Conservation (phyloP, 306 rosid genomes). For the Cicer arietinum region DNA sequence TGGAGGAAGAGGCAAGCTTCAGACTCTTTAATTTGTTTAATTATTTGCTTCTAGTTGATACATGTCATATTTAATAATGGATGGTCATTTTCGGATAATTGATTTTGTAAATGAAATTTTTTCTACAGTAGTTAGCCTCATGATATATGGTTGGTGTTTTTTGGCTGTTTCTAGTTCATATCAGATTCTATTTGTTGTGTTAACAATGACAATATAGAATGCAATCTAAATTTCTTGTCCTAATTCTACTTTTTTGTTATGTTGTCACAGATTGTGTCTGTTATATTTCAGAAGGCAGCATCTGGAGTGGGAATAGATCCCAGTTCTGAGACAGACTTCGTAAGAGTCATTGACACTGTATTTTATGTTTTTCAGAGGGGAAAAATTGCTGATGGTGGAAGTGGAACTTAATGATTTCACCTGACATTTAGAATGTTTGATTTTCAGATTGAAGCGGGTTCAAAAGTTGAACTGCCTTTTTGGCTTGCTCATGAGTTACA, state of each 20-base stretch:
- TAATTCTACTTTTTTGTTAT: conserved; percentile 30
- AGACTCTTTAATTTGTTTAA: background rate
- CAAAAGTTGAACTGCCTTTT: conserved; percentile 89
- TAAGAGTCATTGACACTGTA: conserved; percentile 51
- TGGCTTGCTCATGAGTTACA: conserved; percentile 95
- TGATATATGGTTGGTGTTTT: conserved; percentile 12
- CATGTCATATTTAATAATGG: conserved; percentile 27
- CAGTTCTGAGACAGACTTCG: conserved; percentile 73
- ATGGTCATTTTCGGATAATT: background rate
- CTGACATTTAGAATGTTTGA: conserved; percentile 45
- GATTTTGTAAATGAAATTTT: background rate
- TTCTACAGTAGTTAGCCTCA: conserved; percentile 9
- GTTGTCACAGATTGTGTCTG: conserved; percentile 64
- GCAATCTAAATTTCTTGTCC: conserved; percentile 30
- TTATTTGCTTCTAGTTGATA: conserved; percentile 6
- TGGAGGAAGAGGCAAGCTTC: conserved; percentile 77
- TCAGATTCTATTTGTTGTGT: conserved; percentile 16
- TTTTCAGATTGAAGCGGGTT: conserved; percentile 85
- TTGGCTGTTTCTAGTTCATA: conserved; percentile 21
- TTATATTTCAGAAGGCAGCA: conserved; percentile 75
- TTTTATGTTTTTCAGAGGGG: conserved; percentile 20
- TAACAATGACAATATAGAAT: conserved; percentile 11
- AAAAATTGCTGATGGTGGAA: conserved; percentile 30
- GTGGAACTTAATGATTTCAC: conserved; percentile 37
- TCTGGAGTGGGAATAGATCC: conserved; percentile 92